Evolutionary conservation across 2,329 filamentous ascomycete genomes (phyloP).

Genomic region (Ambrosiella cleistominuta): DNA sequence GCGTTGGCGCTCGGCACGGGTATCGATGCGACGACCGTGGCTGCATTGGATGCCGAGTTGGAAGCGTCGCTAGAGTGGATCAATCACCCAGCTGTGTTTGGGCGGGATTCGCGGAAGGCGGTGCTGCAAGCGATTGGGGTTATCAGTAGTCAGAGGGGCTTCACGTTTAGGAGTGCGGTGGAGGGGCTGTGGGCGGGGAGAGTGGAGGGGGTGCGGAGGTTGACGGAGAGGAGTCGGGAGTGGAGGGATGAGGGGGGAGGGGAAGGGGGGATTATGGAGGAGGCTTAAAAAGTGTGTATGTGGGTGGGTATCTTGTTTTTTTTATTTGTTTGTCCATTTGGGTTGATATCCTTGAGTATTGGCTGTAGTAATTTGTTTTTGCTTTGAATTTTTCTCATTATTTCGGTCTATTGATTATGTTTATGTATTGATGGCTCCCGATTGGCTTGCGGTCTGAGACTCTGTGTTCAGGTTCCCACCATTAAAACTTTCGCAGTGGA

Average conservation of each 20-base stretch:
- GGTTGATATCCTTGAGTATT: background rate
- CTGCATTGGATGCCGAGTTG: conserved; percentile 77
- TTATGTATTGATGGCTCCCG: too few relatives aligned
- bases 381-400: too few relatives aligned
- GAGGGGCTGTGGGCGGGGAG: conserved; percentile 80
- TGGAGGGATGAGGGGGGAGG: conserved; percentile 81
- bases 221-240: conserved; percentile 71
- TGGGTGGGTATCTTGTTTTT: background rate
- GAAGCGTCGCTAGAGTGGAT: conserved; percentile 93
- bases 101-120: conserved; percentile 82
- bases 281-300: conserved; percentile 25
- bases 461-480: too few relatives aligned
- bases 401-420: too few relatives aligned
- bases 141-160: conserved; percentile 83
- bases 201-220: conserved; percentile 59
- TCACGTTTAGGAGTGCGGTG: conserved; percentile 79
- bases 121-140: conserved; percentile 93
- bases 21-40: conserved; percentile 69
- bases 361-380: too few relatives aligned
- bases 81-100: conserved; percentile 86
- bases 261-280: conserved; percentile 45
- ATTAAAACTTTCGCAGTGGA: too few relatives aligned
- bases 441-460: too few relatives aligned
- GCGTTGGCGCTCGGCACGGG: conserved; percentile 40
- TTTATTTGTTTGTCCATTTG: conserved; percentile 3